A percentile compares a stretch with the other conserved stretches of the same genome.
phyloP scores from a whole-genome alignment of 2,329 filamentous ascomycete genomes.

The Beauveria caledonica region DNA sequence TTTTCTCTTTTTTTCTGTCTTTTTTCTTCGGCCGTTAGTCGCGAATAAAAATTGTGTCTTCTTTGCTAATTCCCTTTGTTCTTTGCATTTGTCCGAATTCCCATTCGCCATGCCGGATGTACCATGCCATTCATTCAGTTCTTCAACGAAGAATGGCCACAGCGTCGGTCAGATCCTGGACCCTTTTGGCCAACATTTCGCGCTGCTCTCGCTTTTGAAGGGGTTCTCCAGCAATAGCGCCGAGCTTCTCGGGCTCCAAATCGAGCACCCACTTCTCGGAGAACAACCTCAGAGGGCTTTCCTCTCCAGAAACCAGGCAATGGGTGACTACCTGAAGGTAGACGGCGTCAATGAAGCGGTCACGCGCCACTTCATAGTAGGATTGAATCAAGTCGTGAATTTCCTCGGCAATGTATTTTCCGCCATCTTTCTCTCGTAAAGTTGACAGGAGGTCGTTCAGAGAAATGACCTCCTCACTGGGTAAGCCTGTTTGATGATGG shows the following conservation, averaged over 20 bases:
- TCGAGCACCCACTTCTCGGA: neutral
- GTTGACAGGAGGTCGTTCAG: constrained; percentile 14
- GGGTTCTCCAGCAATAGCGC: neutral
- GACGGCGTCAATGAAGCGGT: constrained; percentile 28
- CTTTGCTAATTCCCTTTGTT: neutral
- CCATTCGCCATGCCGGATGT: neutral
- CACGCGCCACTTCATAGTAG: constrained; percentile 25
- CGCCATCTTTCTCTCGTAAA: constrained; percentile 15
- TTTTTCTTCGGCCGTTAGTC: neutral
- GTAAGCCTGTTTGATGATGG: too few relatives aligned
- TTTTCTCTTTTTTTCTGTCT: neutral
- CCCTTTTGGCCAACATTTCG: neutral
- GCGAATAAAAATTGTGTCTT: neutral
- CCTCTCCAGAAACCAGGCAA: constrained; percentile 18
- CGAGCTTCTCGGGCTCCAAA: neutral
- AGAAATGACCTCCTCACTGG: neutral
- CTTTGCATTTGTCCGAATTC: neutral
- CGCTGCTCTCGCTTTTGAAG: neutral
- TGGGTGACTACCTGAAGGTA: constrained; percentile 23
- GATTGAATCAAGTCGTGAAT: constrained; percentile 25
- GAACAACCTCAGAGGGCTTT: constrained; percentile 16
- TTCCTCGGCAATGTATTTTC: constrained; percentile 17
- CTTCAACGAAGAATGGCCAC: neutral
- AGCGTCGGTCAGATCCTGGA: neutral
- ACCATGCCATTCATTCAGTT: neutral